Base-by-base conservation (phyloP, 1,139 yeast genomes). In the Candida tropicalis region DNA sequence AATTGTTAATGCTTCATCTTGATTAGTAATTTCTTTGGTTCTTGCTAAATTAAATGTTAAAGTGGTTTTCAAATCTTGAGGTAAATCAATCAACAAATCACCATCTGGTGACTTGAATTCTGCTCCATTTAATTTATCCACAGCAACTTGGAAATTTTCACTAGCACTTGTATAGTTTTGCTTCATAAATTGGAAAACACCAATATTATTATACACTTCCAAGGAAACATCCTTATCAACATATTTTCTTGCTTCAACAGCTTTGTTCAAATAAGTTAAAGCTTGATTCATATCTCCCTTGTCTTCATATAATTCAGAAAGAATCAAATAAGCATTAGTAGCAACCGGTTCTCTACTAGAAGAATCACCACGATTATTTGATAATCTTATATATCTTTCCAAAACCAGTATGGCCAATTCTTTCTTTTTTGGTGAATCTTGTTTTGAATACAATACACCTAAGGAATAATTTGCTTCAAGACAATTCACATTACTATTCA, bases 181-280 rank as follows among this genome's bases (percentile, higher is more conserved):
- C 50, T 78, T 81, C 48, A 82, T 70, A 57, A 87, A 87, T 49
- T 88, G 81, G 62, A 89, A 81, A 8, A 89, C 96, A 36, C 96
- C 99, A 53, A 90, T 73, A 56, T 93, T 93, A 62, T 90, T 91
- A 56, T 82, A 75, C 16, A 90, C 69, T 54, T 85, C 88, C 44
- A 84, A 70, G 2, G 91, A 87, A 2, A 84, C 77, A 22, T 71
- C 72, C 35, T 66, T 66, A 27, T 67, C 66, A 12, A 76, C 67
- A 48, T 67, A 60, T 52, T 73, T 59, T 62, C 72, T 67, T 27
- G 73, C 51, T 40, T 84, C 87, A 26, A 81, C 73, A 2, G 87
- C 86, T 53, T 78, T 80, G 40, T 71, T 63, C 43, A 85, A 66
- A 55, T 73, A 81, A 26, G 71, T 75, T 51, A 84, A 68, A 1